phyloP scores from a whole-genome alignment of 805 yeast species.

The Komagataella kurtzmanii region DNA sequence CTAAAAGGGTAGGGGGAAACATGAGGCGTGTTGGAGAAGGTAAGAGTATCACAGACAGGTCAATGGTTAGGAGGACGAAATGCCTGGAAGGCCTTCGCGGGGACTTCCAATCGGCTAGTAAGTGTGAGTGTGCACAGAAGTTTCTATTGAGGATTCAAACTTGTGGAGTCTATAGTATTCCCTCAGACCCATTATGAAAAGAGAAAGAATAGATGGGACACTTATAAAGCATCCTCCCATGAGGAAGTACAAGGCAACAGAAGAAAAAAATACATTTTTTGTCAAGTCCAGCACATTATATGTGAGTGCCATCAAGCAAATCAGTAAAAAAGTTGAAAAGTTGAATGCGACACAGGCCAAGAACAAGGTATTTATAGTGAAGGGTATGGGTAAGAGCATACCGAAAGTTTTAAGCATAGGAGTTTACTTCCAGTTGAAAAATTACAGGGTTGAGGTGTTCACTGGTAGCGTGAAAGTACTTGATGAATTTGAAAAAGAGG shows the following conservation, averaged over 20 bases:
- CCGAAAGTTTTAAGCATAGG: constrained; percentile 53
- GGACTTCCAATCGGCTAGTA: background rate
- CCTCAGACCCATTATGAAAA: background rate
- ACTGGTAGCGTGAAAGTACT: constrained; percentile 59
- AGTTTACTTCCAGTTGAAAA: constrained; percentile 38
- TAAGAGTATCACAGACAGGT: background rate
- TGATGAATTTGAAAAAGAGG: constrained; percentile 41
- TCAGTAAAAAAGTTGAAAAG: constrained; percentile 34
- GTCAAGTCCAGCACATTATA: constrained; percentile 60
- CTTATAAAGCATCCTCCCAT: constrained; percentile 45
- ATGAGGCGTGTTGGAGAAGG: background rate
- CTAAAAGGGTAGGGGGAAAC: background rate
- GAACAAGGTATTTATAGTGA: constrained; percentile 36
- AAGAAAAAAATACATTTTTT: constrained; percentile 34
- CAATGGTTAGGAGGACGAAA: no score
- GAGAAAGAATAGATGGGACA: constrained; percentile 16
- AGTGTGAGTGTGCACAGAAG: background rate
- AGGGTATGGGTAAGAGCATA: constrained; percentile 70
- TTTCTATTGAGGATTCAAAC: background rate
- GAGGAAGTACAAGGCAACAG: constrained; percentile 24
- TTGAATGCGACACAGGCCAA: constrained; percentile 14
- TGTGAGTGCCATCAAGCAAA: constrained; percentile 57
- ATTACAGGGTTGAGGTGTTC: constrained; percentile 38
- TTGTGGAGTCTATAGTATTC: background rate
- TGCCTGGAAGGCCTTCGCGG: background rate